These are phyloP conservation scores for Carex parvula DNA, from an alignment of 176 grass and related monocot genomes.

Conservation along the genomic window DNA sequence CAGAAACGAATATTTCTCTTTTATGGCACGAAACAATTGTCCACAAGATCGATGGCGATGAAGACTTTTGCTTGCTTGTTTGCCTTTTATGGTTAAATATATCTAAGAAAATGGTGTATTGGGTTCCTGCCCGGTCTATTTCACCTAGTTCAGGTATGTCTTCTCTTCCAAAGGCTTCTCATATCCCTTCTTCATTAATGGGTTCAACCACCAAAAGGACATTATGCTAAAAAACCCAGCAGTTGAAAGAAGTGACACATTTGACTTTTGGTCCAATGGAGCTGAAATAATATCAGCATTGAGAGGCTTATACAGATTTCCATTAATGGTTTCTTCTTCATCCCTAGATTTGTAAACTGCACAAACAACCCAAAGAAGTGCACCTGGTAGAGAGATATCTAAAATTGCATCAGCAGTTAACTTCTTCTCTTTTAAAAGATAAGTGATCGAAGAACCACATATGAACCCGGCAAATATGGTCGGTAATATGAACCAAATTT, in stretches of 20 bases:
- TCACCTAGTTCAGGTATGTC: constrained; percentile 57
- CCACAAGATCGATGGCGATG: constrained; percentile 51
- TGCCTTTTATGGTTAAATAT: constrained; percentile 42
- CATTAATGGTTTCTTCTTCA: constrained; percentile 20
- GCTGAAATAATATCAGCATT: constrained; percentile 25
- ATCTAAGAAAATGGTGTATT: constrained; percentile 53
- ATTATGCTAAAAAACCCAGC: constrained; percentile 61
- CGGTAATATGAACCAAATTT: constrained; percentile 29
- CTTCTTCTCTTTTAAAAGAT: constrained; percentile 33
- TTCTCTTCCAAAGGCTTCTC: constrained; percentile 75
- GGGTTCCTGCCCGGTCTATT: constrained; percentile 46
- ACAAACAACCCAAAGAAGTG: constrained; percentile 41
- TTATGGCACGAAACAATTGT: constrained; percentile 69
- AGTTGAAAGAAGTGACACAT: constrained; percentile 47
- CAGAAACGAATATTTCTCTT: constrained; percentile 58
- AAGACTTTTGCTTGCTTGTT: constrained; percentile 12
- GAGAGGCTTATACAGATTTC: constrained; percentile 50
- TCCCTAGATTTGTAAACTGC: constrained; percentile 18
- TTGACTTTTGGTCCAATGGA: constrained; percentile 26
- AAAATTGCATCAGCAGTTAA: constrained; percentile 37
- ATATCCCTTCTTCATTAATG: constrained; percentile 76
- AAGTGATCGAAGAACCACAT: constrained; percentile 41
- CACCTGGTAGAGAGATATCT: constrained; percentile 51
- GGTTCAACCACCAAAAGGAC: constrained; percentile 90
- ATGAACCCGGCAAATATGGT: constrained; percentile 37